Base-by-base conservation (phyloP, 768 basidiomycete genomes). In the Calocybe indica region DNA sequence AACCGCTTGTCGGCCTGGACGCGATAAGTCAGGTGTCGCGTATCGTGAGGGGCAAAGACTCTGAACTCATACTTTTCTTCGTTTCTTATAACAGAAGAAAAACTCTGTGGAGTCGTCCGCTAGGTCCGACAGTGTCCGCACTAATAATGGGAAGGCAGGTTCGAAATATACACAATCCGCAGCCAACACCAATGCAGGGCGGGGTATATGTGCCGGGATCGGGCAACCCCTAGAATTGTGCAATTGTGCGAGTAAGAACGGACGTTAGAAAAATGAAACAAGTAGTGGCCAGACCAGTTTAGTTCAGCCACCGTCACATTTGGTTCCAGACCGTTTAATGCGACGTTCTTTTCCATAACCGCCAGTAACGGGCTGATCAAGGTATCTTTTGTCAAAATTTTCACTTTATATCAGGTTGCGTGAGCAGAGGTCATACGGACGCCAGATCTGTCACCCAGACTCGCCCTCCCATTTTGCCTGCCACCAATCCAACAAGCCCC, bases 91-190 rank as follows among this genome's bases (percentile, higher is more conserved):
- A 60, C 91, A 93, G 66, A 97, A 92, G 33, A 95, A 63, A 36
- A 94, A 76, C 48, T 91, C 85, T 12, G 85, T 78, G 13, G 65
- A 63, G 34, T 63, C 61, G 14, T 73, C 69, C 1, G 76, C 70
- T 34, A 95, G 76, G 38, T 84, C 78, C 32, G 69, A 73, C 31
- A 97, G 71, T 0, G 92, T 94, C 53, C 83, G 65, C 2, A 93
- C 87, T 1, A 97, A 78, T 9, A 93, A 75, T 6, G 92, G 86
- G 58, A 96, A 97, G 0, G 90, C 83, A 9, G 92, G 90, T 65
- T 96, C 93, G 54, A 91, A 92, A 68, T 97, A 97, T 7, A 97
- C 92, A 55, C 93, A 97, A 59, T 97, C 93, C 1, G 93, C 93
- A 1, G 89, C 91, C 5, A 97, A 76, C 49, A 97, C 76, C 22